Conservation (phyloP, 2,329 filamentous ascomycete species). For the Phaeosphaeriaceae sp. region DNA sequence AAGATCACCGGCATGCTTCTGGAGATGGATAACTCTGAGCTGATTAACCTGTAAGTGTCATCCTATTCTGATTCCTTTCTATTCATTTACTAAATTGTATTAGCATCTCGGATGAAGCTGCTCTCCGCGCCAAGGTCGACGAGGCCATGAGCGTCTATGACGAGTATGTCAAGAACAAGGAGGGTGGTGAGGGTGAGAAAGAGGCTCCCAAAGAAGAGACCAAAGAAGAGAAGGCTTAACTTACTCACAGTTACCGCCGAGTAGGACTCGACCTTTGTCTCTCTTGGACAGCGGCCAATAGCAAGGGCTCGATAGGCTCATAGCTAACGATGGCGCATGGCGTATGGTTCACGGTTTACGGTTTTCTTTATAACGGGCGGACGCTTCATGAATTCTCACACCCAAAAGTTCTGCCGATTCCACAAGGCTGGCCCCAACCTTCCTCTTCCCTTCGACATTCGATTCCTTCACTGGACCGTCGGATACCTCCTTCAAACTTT, state of each 20-base stretch:
- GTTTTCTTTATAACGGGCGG: constrained; percentile 29
- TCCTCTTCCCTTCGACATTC: constrained; percentile 20
- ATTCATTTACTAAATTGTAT: constrained; percentile 34
- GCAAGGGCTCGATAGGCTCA: constrained; percentile 37
- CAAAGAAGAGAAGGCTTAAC: constrained; percentile 56
- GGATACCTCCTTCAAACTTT: constrained; percentile 27
- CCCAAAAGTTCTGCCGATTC: constrained; percentile 45
- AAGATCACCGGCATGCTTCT: constrained; percentile 99
- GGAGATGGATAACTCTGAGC: constrained; percentile 97
- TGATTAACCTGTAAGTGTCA: constrained; percentile 89
- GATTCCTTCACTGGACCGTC: constrained; percentile 41
- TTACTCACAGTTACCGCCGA: constrained; percentile 37
- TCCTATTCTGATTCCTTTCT: background rate
- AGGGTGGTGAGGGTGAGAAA: constrained; percentile 45
- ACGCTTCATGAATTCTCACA: constrained; percentile 43
- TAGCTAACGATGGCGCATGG: constrained; percentile 42
- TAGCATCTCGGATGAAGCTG: constrained; percentile 86
- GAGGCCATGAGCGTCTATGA: constrained; percentile 97
- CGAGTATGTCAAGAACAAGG: constrained; percentile 94
- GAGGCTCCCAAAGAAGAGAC: constrained; percentile 50
- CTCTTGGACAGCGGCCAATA: constrained; percentile 32
- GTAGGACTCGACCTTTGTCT: constrained; percentile 38
- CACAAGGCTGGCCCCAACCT: constrained; percentile 24
- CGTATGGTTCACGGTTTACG: constrained; percentile 39
- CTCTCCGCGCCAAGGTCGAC: constrained; percentile 93